A percentile compares a stretch with the other conserved stretches of the same genome.
These are phyloP conservation scores for Juglanconis sp. DNA, from an alignment of 2,329 filamentous ascomycete species.

Conservation along the genomic window DNA sequence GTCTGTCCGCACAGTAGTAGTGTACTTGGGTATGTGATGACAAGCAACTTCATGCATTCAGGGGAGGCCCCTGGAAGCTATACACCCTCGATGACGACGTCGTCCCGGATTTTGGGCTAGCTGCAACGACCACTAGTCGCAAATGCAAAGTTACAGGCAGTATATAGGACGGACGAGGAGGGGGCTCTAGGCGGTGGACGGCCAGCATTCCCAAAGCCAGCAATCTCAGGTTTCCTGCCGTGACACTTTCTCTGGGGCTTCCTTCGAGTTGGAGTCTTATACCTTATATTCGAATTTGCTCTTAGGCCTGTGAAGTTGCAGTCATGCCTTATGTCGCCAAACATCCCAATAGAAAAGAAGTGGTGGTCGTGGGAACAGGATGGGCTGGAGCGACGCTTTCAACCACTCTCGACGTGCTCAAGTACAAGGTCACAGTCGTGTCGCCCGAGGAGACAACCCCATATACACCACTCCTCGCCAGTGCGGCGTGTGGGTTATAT, in stretches of 20 bases:
- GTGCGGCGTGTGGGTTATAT: conserved; percentile 12
- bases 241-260: not conserved
- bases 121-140: not conserved
- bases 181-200: too few species aligned
- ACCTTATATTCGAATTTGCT: not conserved
- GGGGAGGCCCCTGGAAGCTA: not conserved
- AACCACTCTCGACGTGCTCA: conserved; percentile 7
- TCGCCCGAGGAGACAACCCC: conserved; percentile 13
- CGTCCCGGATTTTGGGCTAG: not conserved
- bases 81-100: conserved; percentile 2
- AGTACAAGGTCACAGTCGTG: conserved; percentile 13
- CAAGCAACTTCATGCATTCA: not conserved
- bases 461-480: conserved; percentile 12
- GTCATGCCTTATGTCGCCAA: conserved; percentile 12
- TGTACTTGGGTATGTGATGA: too few species aligned
- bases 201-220: too few species aligned
- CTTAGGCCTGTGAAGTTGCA: not conserved
- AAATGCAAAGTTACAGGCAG: too few species aligned
- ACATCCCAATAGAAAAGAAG: conserved; percentile 4
- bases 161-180: too few species aligned
- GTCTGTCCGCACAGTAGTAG: not conserved
- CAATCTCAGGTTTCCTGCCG: not conserved
- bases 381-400: conserved; percentile 15
- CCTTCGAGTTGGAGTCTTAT: not conserved
- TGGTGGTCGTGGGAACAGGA: conserved; percentile 11